Conservation (phyloP, 1,284 basidiomycete genomes). For the Ganoderma meredithae region DNA sequence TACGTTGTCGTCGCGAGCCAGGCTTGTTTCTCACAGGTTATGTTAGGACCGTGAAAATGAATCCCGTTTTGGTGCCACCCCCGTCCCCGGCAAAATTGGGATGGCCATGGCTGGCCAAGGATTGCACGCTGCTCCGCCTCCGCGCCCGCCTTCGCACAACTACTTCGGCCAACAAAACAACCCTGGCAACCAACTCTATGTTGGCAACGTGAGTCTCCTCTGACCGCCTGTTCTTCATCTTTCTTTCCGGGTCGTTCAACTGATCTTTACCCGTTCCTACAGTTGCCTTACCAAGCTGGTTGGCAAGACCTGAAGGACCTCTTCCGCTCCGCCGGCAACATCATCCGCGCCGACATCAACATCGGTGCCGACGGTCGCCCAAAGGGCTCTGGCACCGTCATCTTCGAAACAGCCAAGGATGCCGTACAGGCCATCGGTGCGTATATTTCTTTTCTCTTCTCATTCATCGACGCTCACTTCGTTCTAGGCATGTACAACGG, state of each 20-base stretch:
- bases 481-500: conserved; percentile 88
- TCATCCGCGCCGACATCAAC: conserved; percentile 94
- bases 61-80: conserved; percentile 92
- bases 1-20: conserved; percentile 6
- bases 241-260: neutral
- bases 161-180: conserved; percentile 72
- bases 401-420: conserved; percentile 91
- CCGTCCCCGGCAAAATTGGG: conserved; percentile 92
- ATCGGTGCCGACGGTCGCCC: conserved; percentile 91
- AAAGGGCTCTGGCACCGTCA: conserved; percentile 95
- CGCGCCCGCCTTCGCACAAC: conserved; percentile 78
- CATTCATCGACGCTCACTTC: conserved; percentile 9
- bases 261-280: conserved; percentile 12
- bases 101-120: conserved; percentile 89
- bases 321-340: conserved; percentile 93
- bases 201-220: conserved; percentile 78
- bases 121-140: conserved; percentile 74
- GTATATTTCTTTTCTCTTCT: conserved; percentile 38
- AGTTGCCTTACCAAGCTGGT: conserved; percentile 94
- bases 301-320: conserved; percentile 99
- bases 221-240: neutral
- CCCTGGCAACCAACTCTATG: conserved; percentile 90
- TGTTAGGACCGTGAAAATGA: conserved; percentile 93
- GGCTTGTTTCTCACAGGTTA: neutral
- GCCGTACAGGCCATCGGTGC: conserved; percentile 90